phyloP scores from a whole-genome alignment of 441 rosid species.

The Rhodomyrtus psidioides region DNA sequence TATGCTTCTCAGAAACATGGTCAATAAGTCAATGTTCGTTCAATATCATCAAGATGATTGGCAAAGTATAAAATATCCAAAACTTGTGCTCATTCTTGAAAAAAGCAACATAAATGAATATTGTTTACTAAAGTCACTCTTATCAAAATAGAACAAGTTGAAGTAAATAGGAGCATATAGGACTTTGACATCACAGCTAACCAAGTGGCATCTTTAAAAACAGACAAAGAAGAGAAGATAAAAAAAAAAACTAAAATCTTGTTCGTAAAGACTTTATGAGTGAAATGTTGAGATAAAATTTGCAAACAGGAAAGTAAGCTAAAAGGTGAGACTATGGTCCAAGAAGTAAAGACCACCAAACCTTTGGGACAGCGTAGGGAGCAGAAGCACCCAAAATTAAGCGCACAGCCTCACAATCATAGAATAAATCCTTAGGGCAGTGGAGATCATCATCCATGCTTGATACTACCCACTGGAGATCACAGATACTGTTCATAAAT shows the following conservation, averaged over 20 bases:
- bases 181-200: neutral
- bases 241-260: neutral
- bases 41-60: neutral
- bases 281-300: neutral
- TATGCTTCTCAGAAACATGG: neutral
- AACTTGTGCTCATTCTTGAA: neutral
- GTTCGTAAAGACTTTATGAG: neutral
- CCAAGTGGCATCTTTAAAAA: neutral
- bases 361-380: slow-evolving; percentile 92
- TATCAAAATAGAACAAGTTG: neutral
- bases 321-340: neutral
- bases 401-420: slow-evolving; percentile 76
- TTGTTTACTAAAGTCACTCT: neutral
- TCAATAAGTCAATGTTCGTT: neutral
- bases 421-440: slow-evolving; percentile 62
- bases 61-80: neutral
- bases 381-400: slow-evolving; percentile 71
- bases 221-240: neutral
- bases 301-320: neutral
- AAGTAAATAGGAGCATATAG: neutral
- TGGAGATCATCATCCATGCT: slow-evolving; percentile 67
- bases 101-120: neutral
- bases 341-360: slow-evolving; percentile 18
- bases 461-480: slow-evolving; percentile 69
- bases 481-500: slow-evolving; percentile 54